Conservation (phyloP, 768 basidiomycete genomes). For the Agaricus blazei region DNA sequence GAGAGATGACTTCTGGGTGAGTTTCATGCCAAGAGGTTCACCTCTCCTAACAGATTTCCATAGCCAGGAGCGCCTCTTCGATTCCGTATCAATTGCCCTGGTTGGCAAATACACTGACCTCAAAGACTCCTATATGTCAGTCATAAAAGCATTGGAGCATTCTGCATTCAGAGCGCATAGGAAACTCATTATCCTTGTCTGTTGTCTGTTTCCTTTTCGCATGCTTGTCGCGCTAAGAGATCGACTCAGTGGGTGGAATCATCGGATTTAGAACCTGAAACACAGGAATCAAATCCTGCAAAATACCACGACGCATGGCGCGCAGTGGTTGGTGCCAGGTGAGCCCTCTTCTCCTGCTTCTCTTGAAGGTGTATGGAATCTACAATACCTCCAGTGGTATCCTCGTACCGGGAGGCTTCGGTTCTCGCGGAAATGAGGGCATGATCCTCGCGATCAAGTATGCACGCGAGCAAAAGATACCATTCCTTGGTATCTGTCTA, state of each 20-base stretch:
- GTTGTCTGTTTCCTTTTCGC: conserved; percentile 17
- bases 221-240: not conserved
- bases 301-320: conserved; percentile 96
- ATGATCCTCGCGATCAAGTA: conserved; percentile 99
- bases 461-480: conserved; percentile 90
- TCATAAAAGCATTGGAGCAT: conserved; percentile 94
- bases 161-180: conserved; percentile 89
- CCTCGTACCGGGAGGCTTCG: conserved; percentile 96
- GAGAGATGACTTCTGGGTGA: conserved; percentile 75
- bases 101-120: conserved; percentile 98
- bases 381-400: conserved; percentile 59
- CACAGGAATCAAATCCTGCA: conserved; percentile 74
- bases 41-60: not conserved
- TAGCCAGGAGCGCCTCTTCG: conserved; percentile 93
- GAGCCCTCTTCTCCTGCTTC: conserved; percentile 17
- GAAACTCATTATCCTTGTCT: conserved; percentile 75
- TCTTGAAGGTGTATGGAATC: conserved; percentile 3
- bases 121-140: conserved; percentile 98
- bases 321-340: conserved; percentile 87
- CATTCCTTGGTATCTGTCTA: conserved; percentile 94
- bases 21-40: conserved; percentile 13
- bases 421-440: conserved; percentile 88
- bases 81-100: conserved; percentile 82
- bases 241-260: conserved; percentile 87
- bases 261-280: conserved; percentile 80